phyloP scores from a whole-genome alignment of 2,329 filamentous ascomycete genomes.

The Cryphonectria carpinicola region DNA sequence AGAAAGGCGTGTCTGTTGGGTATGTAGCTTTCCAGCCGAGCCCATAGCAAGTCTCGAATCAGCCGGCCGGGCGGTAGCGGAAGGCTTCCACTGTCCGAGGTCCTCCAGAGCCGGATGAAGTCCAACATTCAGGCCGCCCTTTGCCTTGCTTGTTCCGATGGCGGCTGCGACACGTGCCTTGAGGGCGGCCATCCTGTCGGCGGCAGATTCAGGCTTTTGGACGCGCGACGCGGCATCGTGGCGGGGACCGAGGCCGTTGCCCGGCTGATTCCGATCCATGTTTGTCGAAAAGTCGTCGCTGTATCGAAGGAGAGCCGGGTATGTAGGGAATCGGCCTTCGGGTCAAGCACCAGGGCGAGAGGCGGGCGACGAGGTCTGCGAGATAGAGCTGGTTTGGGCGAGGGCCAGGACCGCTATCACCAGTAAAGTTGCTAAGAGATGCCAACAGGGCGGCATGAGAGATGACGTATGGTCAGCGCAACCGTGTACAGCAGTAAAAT shows the following conservation, averaged over 20 bases:
- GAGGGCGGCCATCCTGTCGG: constrained; percentile 74
- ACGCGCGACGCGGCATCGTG: constrained; percentile 59
- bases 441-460: not conserved
- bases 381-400: not conserved
- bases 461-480: not conserved
- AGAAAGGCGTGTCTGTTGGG: constrained; percentile 30
- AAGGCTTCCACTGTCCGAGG: constrained; percentile 51
- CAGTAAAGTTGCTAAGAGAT: not conserved
- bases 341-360: not conserved
- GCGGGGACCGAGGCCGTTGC: constrained; percentile 55
- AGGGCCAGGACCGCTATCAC: not conserved
- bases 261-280: constrained; percentile 58
- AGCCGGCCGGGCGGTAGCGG: constrained; percentile 43
- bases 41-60: constrained; percentile 20
- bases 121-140: constrained; percentile 73
- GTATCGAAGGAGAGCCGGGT: not conserved
- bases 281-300: not conserved
- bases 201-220: constrained; percentile 59
- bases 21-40: constrained; percentile 40
- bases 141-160: constrained; percentile 63
- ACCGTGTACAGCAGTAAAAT: not conserved
- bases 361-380: not conserved
- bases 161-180: constrained; percentile 81
- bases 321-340: not conserved
- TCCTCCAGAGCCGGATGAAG: constrained; percentile 76